These are phyloP conservation scores for Pichia sp. DNA, from an alignment of 1,139 yeast species.

Conservation along the genomic window DNA sequence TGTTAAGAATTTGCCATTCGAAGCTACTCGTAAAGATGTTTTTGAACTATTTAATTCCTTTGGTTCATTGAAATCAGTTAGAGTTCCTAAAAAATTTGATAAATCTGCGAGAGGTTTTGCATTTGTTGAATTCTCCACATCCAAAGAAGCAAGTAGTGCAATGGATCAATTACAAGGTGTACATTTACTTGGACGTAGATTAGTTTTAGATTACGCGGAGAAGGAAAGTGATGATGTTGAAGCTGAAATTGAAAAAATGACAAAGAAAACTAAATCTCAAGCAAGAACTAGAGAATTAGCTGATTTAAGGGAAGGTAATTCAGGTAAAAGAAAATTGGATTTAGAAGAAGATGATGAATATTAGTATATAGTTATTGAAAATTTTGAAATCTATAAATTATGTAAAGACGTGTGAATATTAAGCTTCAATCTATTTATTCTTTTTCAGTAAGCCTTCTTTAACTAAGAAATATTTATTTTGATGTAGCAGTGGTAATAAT, in stretches of 20 bases:
- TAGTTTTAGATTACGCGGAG: conserved; percentile 93
- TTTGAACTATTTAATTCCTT: conserved; percentile 87
- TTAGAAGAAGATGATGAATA: conserved; percentile 29
- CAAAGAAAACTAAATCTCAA: conserved; percentile 75
- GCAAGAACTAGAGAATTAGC: conserved; percentile 69
- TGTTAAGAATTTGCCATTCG: conserved; percentile 95
- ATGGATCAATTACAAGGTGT: conserved; percentile 93
- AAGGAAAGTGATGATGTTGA: conserved; percentile 78
- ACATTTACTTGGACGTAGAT: conserved; percentile 90
- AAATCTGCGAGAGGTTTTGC: conserved; percentile 96
- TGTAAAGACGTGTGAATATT: background rate
- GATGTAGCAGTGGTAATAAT: conserved; percentile 26
- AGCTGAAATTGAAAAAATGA: conserved; percentile 85
- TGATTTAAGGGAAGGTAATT: conserved; percentile 53
- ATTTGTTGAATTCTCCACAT: conserved; percentile 81
- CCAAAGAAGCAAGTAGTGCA: conserved; percentile 94
- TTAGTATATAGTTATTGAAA: conserved; percentile 2
- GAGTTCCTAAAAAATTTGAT: conserved; percentile 95
- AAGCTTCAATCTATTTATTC: conserved; percentile 17
- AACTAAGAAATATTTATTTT: conserved; percentile 34
- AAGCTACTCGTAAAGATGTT: conserved; percentile 87
- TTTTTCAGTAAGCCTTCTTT: conserved; percentile 36
- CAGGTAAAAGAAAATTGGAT: conserved; percentile 67
- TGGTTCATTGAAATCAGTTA: conserved; percentile 89
- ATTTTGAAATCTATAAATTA: background rate